Conservation (phyloP, 2,329 filamentous ascomycete species). For the Aureobasidium sp. region DNA sequence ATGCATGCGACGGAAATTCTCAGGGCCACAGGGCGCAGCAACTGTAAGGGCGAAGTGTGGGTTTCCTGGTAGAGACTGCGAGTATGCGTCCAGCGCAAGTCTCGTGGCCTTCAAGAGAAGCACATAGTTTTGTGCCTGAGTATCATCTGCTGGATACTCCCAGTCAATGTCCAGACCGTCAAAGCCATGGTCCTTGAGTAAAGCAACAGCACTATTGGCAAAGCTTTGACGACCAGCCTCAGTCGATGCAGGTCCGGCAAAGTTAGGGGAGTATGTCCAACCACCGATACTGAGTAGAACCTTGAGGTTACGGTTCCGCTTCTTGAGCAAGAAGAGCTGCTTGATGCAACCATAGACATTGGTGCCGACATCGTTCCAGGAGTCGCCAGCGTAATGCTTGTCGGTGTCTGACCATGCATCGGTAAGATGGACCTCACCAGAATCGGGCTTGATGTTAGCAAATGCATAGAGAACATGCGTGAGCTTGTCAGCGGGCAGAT, state of each 20-base stretch:
- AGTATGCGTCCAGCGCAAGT: constrained; percentile 35
- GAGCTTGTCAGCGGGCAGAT: constrained; percentile 71
- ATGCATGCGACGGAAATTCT: constrained; percentile 37
- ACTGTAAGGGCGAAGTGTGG: constrained; percentile 40
- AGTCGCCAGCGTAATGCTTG: constrained; percentile 63
- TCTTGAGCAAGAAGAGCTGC: constrained; percentile 70
- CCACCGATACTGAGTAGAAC: constrained; percentile 77
- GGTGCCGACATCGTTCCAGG: constrained; percentile 56
- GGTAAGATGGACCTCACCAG: constrained; percentile 68
- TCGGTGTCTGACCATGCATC: constrained; percentile 63
- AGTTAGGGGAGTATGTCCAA: constrained; percentile 74
- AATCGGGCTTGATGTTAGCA: constrained; percentile 72
- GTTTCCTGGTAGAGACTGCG: constrained; percentile 25
- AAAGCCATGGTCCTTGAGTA: constrained; percentile 76
- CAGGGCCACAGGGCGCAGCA: constrained; percentile 38
- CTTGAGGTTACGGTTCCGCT: constrained; percentile 69
- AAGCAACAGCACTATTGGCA: constrained; percentile 61
- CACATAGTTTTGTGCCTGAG: constrained; percentile 36
- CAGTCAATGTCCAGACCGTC: constrained; percentile 44
- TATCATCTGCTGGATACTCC: constrained; percentile 38
- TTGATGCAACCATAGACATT: constrained; percentile 74
- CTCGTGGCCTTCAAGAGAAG: constrained; percentile 35
- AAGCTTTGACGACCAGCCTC: constrained; percentile 57
- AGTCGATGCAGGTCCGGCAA: constrained; percentile 60
- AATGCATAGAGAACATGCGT: constrained; percentile 91